A percentile compares a stretch with the other conserved stretches of the same genome.
Evolutionary conservation across 2,329 filamentous ascomycete species (phyloP).

Genomic region (Penicillium sp.): DNA sequence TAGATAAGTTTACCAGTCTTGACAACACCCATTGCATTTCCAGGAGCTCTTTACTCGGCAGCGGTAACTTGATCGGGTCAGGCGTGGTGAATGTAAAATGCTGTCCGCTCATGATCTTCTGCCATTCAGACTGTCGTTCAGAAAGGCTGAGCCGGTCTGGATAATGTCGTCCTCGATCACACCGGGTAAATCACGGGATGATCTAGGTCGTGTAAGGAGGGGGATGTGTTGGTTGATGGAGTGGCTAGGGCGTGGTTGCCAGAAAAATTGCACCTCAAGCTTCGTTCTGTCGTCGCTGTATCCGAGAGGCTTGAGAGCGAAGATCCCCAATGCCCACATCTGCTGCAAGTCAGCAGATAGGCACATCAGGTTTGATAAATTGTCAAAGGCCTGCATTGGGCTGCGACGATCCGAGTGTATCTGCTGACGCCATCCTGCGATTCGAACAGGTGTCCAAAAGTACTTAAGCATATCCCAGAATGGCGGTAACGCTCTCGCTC

Average conservation of each 20-base stretch:
- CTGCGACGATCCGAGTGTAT: not conserved
- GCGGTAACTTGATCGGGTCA: not conserved
- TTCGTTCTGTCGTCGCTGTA: not conserved
- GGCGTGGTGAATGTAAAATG: not conserved
- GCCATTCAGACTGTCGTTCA: not conserved
- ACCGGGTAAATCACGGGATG: not conserved
- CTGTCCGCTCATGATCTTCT: not conserved
- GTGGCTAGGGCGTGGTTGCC: not conserved
- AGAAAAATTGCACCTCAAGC: slow-evolving; percentile 1
- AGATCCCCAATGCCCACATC: not conserved
- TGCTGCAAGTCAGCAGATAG: not conserved
- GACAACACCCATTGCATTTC: slow-evolving; percentile 3
- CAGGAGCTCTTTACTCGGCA: slow-evolving; percentile 5
- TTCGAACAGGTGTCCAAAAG: not conserved
- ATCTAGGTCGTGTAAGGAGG: not conserved
- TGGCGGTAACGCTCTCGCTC: not conserved
- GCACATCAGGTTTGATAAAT: slow-evolving; percentile 1
- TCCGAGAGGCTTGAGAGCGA: not conserved
- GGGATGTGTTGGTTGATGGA: not conserved
- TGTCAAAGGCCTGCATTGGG: not conserved
- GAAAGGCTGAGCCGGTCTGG: not conserved
- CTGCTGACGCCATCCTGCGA: not conserved
- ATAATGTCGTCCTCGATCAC: not conserved
- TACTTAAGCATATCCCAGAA: slow-evolving; percentile 11
- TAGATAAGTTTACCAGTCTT: slow-evolving; percentile 1